Conservation (phyloP, 2,329 filamentous ascomycete genomes). For the Hyphodiscus sp. region DNA sequence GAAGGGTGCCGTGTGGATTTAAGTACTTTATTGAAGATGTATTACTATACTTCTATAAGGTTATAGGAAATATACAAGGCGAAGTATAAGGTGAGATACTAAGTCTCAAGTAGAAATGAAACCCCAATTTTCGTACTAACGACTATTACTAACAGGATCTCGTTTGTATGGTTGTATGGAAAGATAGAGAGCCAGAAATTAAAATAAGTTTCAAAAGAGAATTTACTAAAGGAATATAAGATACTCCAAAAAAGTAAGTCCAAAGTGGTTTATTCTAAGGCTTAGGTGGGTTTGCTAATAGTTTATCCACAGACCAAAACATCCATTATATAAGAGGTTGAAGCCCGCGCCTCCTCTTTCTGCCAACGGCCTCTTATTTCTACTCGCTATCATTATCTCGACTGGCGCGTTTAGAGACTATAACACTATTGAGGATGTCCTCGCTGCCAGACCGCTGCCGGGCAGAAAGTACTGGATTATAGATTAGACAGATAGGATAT, state of each 20-base stretch:
- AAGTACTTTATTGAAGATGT: conserved; percentile 14
- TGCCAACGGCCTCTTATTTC: conserved; percentile 9
- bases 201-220: conserved; percentile 17
- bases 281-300: conserved; percentile 9
- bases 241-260: conserved; percentile 14
- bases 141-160: conserved; percentile 11
- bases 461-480: conserved; percentile 10
- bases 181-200: conserved; percentile 14
- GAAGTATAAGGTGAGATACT: conserved; percentile 15
- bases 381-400: conserved; percentile 13
- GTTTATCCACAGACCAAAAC: conserved; percentile 10
- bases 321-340: conserved; percentile 11
- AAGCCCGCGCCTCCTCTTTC: conserved; percentile 10
- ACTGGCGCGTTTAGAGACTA: conserved; percentile 9
- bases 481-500: conserved; percentile 3
- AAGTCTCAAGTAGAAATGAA: conserved; percentile 8
- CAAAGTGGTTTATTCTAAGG: conserved; percentile 6
- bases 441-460: conserved; percentile 5
- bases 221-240: conserved; percentile 12
- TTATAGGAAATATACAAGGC: conserved; percentile 16
- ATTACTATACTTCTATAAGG: conserved; percentile 16
- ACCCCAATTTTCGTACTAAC: conserved; percentile 7
- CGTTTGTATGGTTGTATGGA: conserved; percentile 14
- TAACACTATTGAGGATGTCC: conserved; percentile 7
- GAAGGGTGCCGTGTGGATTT: conserved; percentile 13